Evolutionary conservation across 2,329 filamentous ascomycete species (phyloP), one percentile per base, ranked within the genome.

Genomic region (Fusarium sp.): DNA sequence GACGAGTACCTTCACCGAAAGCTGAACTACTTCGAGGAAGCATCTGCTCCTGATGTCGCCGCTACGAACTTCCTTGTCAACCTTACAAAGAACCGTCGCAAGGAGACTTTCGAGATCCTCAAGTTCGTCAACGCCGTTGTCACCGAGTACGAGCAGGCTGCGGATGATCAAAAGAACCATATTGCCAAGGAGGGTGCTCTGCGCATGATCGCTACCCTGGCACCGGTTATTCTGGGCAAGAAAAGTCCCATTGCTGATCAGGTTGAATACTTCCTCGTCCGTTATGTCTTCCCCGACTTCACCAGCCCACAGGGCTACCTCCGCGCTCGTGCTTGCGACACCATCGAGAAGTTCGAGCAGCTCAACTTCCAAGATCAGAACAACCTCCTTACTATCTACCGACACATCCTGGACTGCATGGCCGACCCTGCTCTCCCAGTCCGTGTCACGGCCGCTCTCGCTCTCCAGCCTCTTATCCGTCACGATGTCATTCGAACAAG

Each of bases 221-320:
- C 96, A 0, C 94, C 94, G 38, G 96, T 99, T 59, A 97, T 99
- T 55, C 88, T 99, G 41, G 94, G 95, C 77, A 99, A 98, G 88
- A 98, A 98, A 89, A 98, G 95, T 80, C 96, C 96, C 3, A 98
- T 99, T 75, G 96, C 96, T 41, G 93, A 98, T 80, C 95, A 98
- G 83, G 95, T 98, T 65, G 96, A 99, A 83, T 98, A 98, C 83
- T 99, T 99, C 87, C 93, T 99, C 76, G 96, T 98, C 60, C 93
- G 96, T 79, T 97, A 98, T 80, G 96, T 99, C 65, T 98, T 99
- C 87, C 96, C 96, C 52, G 96, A 99, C 80, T 99, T 99, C 87
- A 92, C 94, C 77, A 98, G 94, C 84, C 88, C 91, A 20, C 94
- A 97, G 80, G 96, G 96, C 41, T 98, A 95, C 85, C 90, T 99